phyloP scores from a whole-genome alignment of 345 rosid genomes.

The Raphanus raphanistrum region DNA sequence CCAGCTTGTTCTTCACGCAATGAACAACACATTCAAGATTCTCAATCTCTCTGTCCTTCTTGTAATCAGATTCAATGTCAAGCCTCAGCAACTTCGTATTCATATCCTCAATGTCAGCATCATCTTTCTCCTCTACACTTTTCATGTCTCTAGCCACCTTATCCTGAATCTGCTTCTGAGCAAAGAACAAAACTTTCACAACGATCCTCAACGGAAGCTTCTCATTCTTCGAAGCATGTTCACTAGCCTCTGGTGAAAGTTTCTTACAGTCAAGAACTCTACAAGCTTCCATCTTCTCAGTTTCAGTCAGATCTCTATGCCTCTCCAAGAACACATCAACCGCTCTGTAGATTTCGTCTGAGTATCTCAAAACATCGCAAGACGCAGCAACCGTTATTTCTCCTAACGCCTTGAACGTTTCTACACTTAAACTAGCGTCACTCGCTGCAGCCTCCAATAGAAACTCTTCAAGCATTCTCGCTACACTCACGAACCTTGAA shows the following conservation, averaged over 20 bases:
- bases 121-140: conserved; percentile 25
- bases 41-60: conserved; percentile 25
- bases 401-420: conserved; percentile 52
- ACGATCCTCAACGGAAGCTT: conserved; percentile 64
- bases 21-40: conserved; percentile 26
- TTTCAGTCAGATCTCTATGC: conserved; percentile 54
- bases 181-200: conserved; percentile 53
- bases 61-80: conserved; percentile 43
- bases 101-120: conserved; percentile 56
- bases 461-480: conserved; percentile 69
- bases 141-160: conserved; percentile 37
- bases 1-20: conserved; percentile 35
- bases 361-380: conserved; percentile 44
- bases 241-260: conserved; percentile 63
- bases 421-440: conserved; percentile 47
- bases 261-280: conserved; percentile 59
- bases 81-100: conserved; percentile 62
- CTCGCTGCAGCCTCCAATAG: conserved; percentile 55
- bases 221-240: conserved; percentile 67
- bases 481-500: conserved; percentile 44
- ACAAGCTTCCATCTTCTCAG: conserved; percentile 66
- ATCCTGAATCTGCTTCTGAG: conserved; percentile 64
- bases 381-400: conserved; percentile 55
- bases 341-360: conserved; percentile 73
- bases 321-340: conserved; percentile 66